These are phyloP conservation scores for Vitis hybrid DNA, from an alignment of 177 flowering plant genomes.

Conservation along the genomic window DNA sequence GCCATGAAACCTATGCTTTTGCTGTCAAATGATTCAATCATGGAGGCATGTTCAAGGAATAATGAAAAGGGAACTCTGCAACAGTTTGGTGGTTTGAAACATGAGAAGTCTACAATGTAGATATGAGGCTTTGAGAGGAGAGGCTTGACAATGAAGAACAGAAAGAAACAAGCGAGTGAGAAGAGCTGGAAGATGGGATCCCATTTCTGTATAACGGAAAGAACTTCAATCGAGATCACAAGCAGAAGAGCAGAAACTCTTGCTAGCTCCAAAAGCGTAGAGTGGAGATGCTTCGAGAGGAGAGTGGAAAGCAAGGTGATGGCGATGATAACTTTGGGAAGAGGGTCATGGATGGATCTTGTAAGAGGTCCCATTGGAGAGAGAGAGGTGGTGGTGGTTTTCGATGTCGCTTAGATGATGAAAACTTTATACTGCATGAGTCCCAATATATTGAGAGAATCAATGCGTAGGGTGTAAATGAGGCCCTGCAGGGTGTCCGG, in stretches of 20 bases:
- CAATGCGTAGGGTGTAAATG: no score
- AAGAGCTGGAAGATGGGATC: constrained; percentile 20
- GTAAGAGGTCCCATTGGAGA: no score
- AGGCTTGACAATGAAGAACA: constrained; percentile 13
- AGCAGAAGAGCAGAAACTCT: constrained; percentile 17
- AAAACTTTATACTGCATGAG: neutral
- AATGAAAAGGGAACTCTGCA: constrained; percentile 47
- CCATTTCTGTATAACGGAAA: constrained; percentile 11
- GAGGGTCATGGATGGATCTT: no score
- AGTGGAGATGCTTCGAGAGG: constrained; percentile 7
- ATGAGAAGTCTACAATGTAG: constrained; percentile 67
- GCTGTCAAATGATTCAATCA: constrained; percentile 27
- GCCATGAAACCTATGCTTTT: constrained; percentile 56
- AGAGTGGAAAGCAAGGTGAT: neutral
- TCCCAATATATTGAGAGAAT: no score
- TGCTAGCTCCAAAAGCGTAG: constrained; percentile 6
- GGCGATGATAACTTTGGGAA: neutral
- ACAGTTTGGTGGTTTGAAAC: constrained; percentile 47
- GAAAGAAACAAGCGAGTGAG: constrained; percentile 11
- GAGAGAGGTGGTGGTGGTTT: no score
- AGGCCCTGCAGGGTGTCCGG: no score
- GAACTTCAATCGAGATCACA: constrained; percentile 17
- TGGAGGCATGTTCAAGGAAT: constrained; percentile 41
- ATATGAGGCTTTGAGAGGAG: constrained; percentile 26
- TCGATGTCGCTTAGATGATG: no score